Conservation (phyloP, 805 yeast genomes). For the Lipomyces yamanashiensis region DNA sequence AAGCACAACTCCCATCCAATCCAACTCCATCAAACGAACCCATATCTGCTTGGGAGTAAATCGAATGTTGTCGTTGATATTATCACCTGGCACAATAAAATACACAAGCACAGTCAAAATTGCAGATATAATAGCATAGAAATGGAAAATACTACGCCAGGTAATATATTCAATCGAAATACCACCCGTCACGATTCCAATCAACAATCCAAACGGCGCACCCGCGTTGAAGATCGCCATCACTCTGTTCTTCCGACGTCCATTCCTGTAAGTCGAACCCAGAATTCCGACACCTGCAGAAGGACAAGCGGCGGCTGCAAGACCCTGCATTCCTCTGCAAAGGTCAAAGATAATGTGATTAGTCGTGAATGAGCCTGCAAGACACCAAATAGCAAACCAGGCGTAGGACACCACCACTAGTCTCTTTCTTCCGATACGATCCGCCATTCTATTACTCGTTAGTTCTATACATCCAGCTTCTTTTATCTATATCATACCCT, state of each 20-base stretch:
- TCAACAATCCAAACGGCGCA: conserved; percentile 54
- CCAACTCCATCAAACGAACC: conserved; percentile 42
- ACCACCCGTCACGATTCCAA: conserved; percentile 53
- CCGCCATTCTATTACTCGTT: conserved; percentile 47
- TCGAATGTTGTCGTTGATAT: conserved; percentile 20
- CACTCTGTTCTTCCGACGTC: conserved; percentile 42
- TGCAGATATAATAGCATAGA: conserved; percentile 49
- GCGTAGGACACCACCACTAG: conserved; percentile 47
- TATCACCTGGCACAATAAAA: conserved; percentile 49
- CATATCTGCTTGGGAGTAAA: conserved; percentile 3
- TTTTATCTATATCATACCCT: conserved; percentile 31
- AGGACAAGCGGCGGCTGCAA: conserved; percentile 51
- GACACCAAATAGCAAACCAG: conserved; percentile 44
- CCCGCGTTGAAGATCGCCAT: conserved; percentile 52
- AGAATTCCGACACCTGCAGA: conserved; percentile 57
- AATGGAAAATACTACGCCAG: conserved; percentile 53
- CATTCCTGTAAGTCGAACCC: conserved; percentile 52
- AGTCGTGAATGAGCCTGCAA: conserved; percentile 45
- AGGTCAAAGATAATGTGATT: conserved; percentile 48
- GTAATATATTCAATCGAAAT: conserved; percentile 48
- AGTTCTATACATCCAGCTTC: too few relatives aligned
- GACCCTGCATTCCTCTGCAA: conserved; percentile 55
- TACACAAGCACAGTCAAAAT: conserved; percentile 40
- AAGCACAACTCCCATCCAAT: conserved; percentile 52
- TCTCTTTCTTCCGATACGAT: conserved; percentile 52